phyloP scores from a whole-genome alignment of 345 rosid species.

The Adansonia digitata region DNA sequence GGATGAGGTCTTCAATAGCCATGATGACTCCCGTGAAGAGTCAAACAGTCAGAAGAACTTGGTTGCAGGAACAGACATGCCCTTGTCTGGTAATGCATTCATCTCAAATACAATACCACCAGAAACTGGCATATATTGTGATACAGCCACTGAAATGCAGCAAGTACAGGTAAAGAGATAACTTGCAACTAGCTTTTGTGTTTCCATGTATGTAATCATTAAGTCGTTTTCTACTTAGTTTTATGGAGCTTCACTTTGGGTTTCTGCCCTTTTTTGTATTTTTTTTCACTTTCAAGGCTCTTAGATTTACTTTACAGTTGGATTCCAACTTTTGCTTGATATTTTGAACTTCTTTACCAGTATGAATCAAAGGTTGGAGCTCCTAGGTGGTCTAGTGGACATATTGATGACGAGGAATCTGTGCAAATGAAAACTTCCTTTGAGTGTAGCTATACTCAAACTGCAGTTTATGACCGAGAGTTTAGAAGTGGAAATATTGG shows the following conservation, averaged over 20 bases:
- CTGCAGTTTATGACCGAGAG: constrained; percentile 19
- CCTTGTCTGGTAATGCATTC: constrained; percentile 16
- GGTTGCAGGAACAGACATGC: constrained; percentile 25
- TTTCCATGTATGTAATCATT: neutral
- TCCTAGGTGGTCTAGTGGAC: constrained; percentile 20
- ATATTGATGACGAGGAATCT: constrained; percentile 27
- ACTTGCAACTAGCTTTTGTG: neutral
- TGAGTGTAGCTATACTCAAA: constrained; percentile 26
- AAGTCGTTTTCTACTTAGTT: neutral
- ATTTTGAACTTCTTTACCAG: constrained; percentile 14
- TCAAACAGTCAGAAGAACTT: constrained; percentile 28
- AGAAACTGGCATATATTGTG: constrained; percentile 16
- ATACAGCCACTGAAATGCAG: constrained; percentile 20
- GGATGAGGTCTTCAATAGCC: constrained; percentile 47
- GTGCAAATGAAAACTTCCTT: constrained; percentile 33
- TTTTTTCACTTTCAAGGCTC: neutral
- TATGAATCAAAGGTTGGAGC: constrained; percentile 21
- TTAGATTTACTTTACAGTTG: neutral
- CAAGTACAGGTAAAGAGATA: constrained; percentile 35
- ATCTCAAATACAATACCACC: constrained; percentile 2
- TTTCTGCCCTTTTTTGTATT: neutral
- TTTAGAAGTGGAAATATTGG: constrained; percentile 16
- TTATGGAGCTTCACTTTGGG: neutral
- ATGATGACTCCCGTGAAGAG: constrained; percentile 40
- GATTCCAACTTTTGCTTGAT: neutral